phyloP scores from a whole-genome alignment of 495 filamentous ascomycete species.

The Penicillium herquei region DNA sequence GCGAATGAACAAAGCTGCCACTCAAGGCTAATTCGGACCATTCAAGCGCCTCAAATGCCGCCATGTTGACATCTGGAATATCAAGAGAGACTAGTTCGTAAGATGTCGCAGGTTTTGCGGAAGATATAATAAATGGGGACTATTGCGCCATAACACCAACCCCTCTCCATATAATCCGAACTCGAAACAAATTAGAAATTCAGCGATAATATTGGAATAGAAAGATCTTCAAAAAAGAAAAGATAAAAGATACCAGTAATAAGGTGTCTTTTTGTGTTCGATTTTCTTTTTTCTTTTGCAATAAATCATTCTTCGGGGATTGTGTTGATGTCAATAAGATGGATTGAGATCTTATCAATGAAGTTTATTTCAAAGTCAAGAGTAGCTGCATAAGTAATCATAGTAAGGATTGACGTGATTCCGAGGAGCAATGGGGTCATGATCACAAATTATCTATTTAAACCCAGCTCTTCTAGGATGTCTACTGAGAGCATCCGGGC shows the following conservation, averaged over 20 bases:
- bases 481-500: not conserved
- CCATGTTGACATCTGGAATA: too few relatives aligned
- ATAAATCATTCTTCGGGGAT: too few relatives aligned
- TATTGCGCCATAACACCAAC: constrained; percentile 6
- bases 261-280: too few relatives aligned
- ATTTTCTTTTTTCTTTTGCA: not conserved
- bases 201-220: too few relatives aligned
- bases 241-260: too few relatives aligned
- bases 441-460: not conserved
- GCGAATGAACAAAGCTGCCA: too few relatives aligned
- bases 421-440: constrained; percentile 2
- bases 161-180: not conserved
- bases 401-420: constrained; percentile 4
- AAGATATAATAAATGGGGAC: constrained; percentile 7
- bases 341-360: not conserved
- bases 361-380: not conserved
- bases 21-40: not conserved
- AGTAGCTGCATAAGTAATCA: not conserved
- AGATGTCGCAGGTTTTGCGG: constrained; percentile 1
- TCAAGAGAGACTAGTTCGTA: too few relatives aligned
- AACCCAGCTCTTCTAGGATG: not conserved
- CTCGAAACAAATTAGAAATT: not conserved
- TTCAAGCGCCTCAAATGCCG: not conserved
- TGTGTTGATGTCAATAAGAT: too few relatives aligned
- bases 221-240: not conserved